Evolutionary conservation across 1,139 yeast species (phyloP), one percentile per base, ranked within the genome.

Genomic region (Sugiyamaella pinicola): DNA sequence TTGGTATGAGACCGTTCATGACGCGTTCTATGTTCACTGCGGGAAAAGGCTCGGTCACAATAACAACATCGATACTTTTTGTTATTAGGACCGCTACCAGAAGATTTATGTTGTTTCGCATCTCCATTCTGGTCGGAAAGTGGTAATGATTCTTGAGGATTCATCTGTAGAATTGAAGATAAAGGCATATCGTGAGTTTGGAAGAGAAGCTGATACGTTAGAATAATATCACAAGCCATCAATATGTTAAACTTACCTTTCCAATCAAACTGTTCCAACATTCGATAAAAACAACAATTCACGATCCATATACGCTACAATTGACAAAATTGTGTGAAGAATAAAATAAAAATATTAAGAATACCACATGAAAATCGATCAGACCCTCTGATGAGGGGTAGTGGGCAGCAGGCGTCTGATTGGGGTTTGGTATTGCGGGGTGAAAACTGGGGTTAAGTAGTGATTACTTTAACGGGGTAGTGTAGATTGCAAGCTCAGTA

Each of bases 1-100:
- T 87, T 87, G 19, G 93, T 86, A 64, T 87, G 96, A 2, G 91
- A 84, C 34, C 95, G 72, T 66, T 87, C 95, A 64, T 87, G 96
- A 47, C 96, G 79, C 53, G 85, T 82, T 64, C 86, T 82, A 67
- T 87, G 96, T 65, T 87, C 96, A 21, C 88, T 82, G 46, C 96
- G 74, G 7, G 91, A 83, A 65, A 87, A 87, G 0, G 90, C 87
- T 61, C 90, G 74, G 39, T 90, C 88, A 64, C 96, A 87, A 66
- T 82, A 87, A 21, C 87, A 83, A 70, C 96, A 87, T 34, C 84
- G 80, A 68, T 86, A 87, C 64, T 85, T 82, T 63, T 66, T 61
- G 22, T 54, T 47, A 38, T 47, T 44, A 15, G 47, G 12, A 13
- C 47, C 47, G 4, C 43, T 7, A n/a, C 31, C 31, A 7, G n/a